Evolutionary conservation across 495 filamentous ascomycete genomes (phyloP), one percentile per base, ranked within the genome.

Genomic region (Penicillium crystallinum): DNA sequence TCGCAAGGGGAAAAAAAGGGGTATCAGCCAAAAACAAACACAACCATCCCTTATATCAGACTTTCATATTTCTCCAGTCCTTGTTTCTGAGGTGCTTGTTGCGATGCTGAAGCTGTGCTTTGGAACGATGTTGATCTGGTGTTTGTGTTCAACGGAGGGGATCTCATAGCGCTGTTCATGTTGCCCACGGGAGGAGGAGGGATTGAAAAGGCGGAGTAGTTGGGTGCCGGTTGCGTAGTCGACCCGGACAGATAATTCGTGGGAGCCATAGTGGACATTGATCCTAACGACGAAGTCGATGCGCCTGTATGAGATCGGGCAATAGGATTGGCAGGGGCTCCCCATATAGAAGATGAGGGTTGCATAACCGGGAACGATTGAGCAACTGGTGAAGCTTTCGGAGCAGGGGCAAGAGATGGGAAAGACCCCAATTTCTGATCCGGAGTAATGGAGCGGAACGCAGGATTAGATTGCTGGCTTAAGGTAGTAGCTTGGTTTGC

Each of bases 61-160:
- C 89, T 93, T 59, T 89, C 85, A 59, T 89, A 95, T 59, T 85
- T 86, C 66, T 90, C 88, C 62, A 95, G 70, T 7, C 87, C 88
- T 53, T 81, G 73, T 37, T 71, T 68, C 46, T 68, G 69, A 27
- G 69, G 61, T 41, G 36, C 49, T 46, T 56, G 57, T 15, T 77
- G 54, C 71, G 73, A 54, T 36, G 38, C 23, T 54, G 42, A 57
- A 27, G 50, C 46, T 45, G 57, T 64, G 21, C 46, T 36, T 15
- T 46, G 47, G 45, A 67, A 64, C 22, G 59, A 49, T 17, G 23
- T 49, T 27, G 54, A 55, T 18, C 51, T 56, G 31, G 47, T 52
- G 33, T 48, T 62, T 54, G 40, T 56, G 47, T 56, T 53, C 30
- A 66, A 54, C 22, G 54, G 55, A 9, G 60, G 53, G 38, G 58